These are phyloP conservation scores for Dryas octopetala DNA, from an alignment of 306 rosid species.

Conservation along the genomic window DNA sequence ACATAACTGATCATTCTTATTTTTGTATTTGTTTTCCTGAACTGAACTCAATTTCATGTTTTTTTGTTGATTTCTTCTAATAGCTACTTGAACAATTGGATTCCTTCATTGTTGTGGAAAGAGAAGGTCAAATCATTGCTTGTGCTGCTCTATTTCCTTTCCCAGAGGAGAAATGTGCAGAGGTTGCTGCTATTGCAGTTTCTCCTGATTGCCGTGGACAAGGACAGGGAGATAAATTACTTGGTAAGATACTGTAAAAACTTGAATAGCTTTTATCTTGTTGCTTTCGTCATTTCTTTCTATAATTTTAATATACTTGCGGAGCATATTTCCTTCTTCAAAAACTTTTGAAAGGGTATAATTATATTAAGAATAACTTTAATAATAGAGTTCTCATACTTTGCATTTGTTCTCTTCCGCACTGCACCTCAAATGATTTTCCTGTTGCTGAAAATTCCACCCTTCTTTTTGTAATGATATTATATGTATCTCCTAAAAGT, in stretches of 20 bases:
- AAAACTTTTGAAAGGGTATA: not conserved
- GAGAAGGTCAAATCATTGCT: constrained; percentile 97
- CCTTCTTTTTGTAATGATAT: not conserved
- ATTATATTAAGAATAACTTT: not conserved
- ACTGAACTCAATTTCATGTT: not conserved
- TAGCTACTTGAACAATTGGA: constrained; percentile 67
- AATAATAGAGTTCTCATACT: not conserved
- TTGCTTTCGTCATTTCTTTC: not conserved
- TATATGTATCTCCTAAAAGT: not conserved
- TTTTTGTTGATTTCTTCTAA: constrained; percentile 12
- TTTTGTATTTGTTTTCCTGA: not conserved
- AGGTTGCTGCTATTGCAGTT: constrained; percentile 94
- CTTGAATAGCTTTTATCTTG: not conserved
- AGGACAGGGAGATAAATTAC: constrained; percentile 97
- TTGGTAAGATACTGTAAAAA: constrained; percentile 48
- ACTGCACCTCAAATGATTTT: not conserved
- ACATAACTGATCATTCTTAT: not conserved
- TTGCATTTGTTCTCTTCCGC: not conserved
- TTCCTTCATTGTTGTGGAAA: constrained; percentile 68
- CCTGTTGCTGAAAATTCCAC: not conserved
- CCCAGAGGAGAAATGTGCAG: constrained; percentile 81
- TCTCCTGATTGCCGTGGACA: constrained; percentile 91
- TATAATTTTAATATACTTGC: not conserved
- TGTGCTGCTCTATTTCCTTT: constrained; percentile 87
- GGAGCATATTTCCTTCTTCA: not conserved